Evolutionary conservation across 2,329 filamentous ascomycete genomes (phyloP).

Genomic region (Tolypocladium inflatum): DNA sequence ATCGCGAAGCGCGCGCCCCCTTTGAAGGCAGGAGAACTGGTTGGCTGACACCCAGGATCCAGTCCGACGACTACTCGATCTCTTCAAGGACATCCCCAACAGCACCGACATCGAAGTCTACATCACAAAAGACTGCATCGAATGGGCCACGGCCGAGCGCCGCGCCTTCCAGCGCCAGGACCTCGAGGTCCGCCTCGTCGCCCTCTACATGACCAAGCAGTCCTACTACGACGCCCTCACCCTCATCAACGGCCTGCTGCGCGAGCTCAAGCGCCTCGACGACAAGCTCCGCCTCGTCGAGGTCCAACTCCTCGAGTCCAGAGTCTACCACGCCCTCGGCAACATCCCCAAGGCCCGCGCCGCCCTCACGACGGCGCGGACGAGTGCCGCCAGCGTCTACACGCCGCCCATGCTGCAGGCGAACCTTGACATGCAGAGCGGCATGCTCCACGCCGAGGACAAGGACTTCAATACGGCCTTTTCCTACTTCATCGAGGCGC

Average conservation of each 20-base stretch:
- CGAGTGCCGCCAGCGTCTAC: constrained; percentile 93
- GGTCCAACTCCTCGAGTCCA: constrained; percentile 92
- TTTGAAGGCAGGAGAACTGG: neutral
- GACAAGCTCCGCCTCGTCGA: constrained; percentile 98
- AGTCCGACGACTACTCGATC: constrained; percentile 95
- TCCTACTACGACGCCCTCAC: constrained; percentile 95
- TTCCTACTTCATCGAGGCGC: constrained; percentile 98
- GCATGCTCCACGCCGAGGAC: constrained; percentile 97
- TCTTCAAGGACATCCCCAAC: constrained; percentile 89
- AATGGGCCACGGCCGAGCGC: constrained; percentile 93
- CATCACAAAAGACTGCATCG: constrained; percentile 98
- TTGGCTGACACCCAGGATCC: constrained; percentile 4
- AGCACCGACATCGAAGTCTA: constrained; percentile 88
- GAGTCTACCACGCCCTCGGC: constrained; percentile 93
- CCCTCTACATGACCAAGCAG: constrained; percentile 93
- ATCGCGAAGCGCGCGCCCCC: neutral
- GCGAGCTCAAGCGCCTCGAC: constrained; percentile 94
- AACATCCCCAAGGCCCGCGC: constrained; percentile 95
- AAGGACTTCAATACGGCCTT: constrained; percentile 98
- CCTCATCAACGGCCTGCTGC: constrained; percentile 91
- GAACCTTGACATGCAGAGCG: constrained; percentile 97
- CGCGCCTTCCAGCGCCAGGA: constrained; percentile 96
- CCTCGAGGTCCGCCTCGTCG: constrained; percentile 89
- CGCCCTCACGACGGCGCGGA: constrained; percentile 86
- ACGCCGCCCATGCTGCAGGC: constrained; percentile 92